These are phyloP conservation scores for Trypanosoma avium DNA, from an alignment of 208 protist genomes.

Conservation along the genomic window DNA sequence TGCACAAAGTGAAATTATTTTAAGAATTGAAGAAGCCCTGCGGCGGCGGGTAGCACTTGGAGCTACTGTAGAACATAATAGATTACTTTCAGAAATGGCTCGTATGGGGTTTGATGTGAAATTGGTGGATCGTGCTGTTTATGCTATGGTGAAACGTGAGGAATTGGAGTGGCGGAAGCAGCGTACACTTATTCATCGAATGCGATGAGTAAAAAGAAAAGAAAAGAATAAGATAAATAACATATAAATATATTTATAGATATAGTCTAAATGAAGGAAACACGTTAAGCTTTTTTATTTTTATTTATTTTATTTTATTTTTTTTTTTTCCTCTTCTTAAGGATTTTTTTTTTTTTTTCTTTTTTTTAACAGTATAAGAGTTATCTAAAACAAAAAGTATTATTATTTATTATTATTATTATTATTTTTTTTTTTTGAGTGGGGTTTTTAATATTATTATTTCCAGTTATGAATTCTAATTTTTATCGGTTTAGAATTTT, in stretches of 20 bases:
- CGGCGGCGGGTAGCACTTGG: constrained; percentile 80
- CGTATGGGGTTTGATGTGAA: constrained; percentile 85
- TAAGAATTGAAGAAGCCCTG: constrained; percentile 84
- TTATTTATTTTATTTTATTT: constrained; percentile 12
- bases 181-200: constrained; percentile 74
- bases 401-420: no score
- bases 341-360: no score
- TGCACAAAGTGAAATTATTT: constrained; percentile 78
- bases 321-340: constrained; percentile 3
- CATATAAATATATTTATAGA: not conserved
- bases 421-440: no score
- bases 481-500: no score
- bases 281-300: no score
- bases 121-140: constrained; percentile 84
- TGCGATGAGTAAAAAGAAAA: constrained; percentile 36
- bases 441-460: no score
- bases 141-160: constrained; percentile 87
- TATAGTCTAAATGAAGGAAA: no score
- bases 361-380: no score
- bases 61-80: constrained; percentile 83
- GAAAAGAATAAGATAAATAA: not conserved
- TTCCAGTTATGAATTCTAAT: no score
- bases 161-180: constrained; percentile 91
- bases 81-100: constrained; percentile 73
- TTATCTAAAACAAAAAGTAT: no score